phyloP scores from a whole-genome alignment of 352 stramenopile genomes.

The Pythium vanterpoolii region DNA sequence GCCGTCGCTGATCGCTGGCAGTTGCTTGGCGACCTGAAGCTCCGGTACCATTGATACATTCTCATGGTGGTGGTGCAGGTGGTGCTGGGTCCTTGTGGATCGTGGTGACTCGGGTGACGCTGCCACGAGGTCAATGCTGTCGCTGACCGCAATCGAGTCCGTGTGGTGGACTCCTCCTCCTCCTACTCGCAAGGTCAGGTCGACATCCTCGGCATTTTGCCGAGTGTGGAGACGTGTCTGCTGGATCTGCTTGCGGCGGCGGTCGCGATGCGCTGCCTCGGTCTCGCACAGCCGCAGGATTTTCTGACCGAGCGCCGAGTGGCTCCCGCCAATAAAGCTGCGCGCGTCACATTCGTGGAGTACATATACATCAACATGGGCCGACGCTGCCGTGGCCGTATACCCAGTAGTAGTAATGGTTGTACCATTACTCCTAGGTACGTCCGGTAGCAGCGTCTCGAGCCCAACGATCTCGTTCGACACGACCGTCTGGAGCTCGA shows the following conservation, averaged over 20 bases:
- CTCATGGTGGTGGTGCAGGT: background rate
- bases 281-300: background rate
- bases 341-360: slow-evolving; percentile 29
- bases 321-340: slow-evolving; percentile 17
- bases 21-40: background rate
- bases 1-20: slow-evolving; percentile 11
- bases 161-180: background rate
- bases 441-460: slow-evolving; percentile 26
- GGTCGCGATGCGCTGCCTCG: background rate
- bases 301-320: slow-evolving; percentile 13
- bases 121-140: slow-evolving; percentile 1
- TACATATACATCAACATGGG: slow-evolving; percentile 42
- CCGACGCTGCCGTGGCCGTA: slow-evolving; percentile 11
- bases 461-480: slow-evolving; percentile 36
- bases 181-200: background rate
- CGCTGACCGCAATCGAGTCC: background rate
- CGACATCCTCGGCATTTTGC: background rate
- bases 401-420: slow-evolving; percentile 26
- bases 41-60: background rate
- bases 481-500: slow-evolving; percentile 33
- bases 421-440: background rate
- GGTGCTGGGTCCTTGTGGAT: background rate
- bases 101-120: background rate
- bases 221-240: background rate
- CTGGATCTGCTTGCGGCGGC: background rate